phyloP scores from a whole-genome alignment of 2,329 filamentous ascomycete genomes.

The Epichloe hybrida region DNA sequence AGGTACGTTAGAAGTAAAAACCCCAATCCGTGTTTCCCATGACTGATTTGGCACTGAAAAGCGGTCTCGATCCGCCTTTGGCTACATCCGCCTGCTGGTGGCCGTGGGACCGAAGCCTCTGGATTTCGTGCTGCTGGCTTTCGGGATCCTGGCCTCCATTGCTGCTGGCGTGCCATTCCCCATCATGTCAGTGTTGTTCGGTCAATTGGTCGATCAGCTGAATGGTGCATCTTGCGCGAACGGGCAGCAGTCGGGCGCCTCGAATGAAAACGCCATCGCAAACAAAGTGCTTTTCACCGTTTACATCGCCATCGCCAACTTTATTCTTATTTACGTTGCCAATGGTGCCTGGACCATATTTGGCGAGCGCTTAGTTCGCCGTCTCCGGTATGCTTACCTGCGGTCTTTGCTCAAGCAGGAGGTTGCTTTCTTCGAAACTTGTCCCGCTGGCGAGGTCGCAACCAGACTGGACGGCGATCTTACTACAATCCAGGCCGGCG shows the following conservation, averaged over 20 bases:
- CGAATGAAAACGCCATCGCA: conserved; percentile 24
- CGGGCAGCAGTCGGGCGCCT: conserved; percentile 6
- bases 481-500: conserved; percentile 44
- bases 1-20: not conserved
- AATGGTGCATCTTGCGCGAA: conserved; percentile 25
- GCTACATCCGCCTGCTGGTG: not conserved
- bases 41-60: not conserved
- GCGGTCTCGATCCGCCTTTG: not conserved
- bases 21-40: not conserved
- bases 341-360: conserved; percentile 44
- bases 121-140: not conserved
- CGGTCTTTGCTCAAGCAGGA: conserved; percentile 41
- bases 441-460: conserved; percentile 42
- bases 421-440: conserved; percentile 40
- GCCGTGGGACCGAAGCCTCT: not conserved
- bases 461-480: conserved; percentile 45
- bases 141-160: not conserved
- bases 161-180: conserved; percentile 36
- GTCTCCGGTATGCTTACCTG: conserved; percentile 42
- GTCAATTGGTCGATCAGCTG: conserved; percentile 39
- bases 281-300: conserved; percentile 41
- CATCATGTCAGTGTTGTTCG: conserved; percentile 41
- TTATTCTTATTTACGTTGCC: conserved; percentile 44
- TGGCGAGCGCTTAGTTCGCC: conserved; percentile 42
- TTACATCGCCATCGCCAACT: conserved; percentile 45